A percentile compares a stretch with the other conserved stretches of the same genome.
Conservation (phyloP, 768 basidiomycete genomes). For the Pisolithus tinctorius region DNA sequence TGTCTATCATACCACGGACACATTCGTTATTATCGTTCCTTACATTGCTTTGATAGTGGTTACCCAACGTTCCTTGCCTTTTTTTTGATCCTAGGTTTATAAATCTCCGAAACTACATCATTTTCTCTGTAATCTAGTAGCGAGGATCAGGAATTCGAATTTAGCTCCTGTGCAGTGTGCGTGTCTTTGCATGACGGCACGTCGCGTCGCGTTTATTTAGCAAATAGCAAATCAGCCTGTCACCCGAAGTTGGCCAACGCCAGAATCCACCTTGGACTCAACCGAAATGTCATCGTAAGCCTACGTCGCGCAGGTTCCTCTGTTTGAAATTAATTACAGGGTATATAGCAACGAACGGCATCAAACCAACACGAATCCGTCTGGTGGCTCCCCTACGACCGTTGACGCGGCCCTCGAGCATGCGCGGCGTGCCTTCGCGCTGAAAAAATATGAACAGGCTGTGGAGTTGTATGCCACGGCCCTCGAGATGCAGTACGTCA, state of each 20-base stretch:
- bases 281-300: constrained; percentile 21
- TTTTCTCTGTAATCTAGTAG: constrained; percentile 19
- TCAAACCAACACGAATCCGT: constrained; percentile 19
- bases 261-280: not conserved
- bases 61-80: not conserved
- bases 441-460: constrained; percentile 80
- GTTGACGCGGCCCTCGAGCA: constrained; percentile 63
- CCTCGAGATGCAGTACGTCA: constrained; percentile 74
- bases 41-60: not conserved
- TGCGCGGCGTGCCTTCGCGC: constrained; percentile 83
- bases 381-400: constrained; percentile 16
- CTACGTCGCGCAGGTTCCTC: not conserved
- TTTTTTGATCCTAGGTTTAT: constrained; percentile 5
- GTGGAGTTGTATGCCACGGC: constrained; percentile 80
- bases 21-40: not conserved
- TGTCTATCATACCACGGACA: constrained; percentile 6
- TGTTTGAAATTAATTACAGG: not conserved
- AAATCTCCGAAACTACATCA: constrained; percentile 3
- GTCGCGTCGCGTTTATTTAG: too few relatives aligned
- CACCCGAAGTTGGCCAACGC: not conserved
- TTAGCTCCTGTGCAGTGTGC: too few relatives aligned
- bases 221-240: too few relatives aligned
- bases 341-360: constrained; percentile 7
- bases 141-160: constrained; percentile 9
- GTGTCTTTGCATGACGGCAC: too few relatives aligned